Evolutionary conservation across 2,329 filamentous ascomycete species (phyloP), one percentile per base, ranked within the genome.

Genomic region (Pseudonectria buxi): DNA sequence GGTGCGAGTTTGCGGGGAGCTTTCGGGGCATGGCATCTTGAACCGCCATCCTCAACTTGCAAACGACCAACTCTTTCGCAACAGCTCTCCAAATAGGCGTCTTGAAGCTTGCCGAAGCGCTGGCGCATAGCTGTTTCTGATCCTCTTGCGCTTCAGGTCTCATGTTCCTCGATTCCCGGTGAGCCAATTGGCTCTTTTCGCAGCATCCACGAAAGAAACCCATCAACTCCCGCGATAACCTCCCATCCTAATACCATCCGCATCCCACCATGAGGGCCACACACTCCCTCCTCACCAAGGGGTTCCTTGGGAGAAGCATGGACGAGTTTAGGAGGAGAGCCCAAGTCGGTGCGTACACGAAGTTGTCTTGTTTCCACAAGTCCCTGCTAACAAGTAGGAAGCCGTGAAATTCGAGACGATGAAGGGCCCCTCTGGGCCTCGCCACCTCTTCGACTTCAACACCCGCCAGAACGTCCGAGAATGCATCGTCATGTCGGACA

Each of bases 401-500:
- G 85, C 76, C 26, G 59, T 85, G 45, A 83, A 74, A 34, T 68
- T 83, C 48, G 83, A 89, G 61, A 81, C 74, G 32, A 69, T 87
- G 50, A 78, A 76, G 47, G 72, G 72, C 16, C 76, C 83, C 15
- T 71, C 69, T 2, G 75, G 74, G 15, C 80, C 84, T 2, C 76
- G 75, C 40, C 66, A 72, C 6, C 71, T 92, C 24, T 74, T 81
- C 52, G 65, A 69, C 47, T 90, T 90, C 63, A 65, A 72, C 50
- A 49, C 55, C 13, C 55, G 65, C 28, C 63, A 66, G 14, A 65
- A 67, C 4, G 51, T 77, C 26, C 46, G 61, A 25, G 63, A 67
- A 43, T 76, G 72, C 60, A 92, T 94, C 59, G 69, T 84, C 46
- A 92, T 96, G 80, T 85, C 81, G 47, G 90, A 98, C 59, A 70